These are phyloP conservation scores for Kodamaea ohmeri DNA, from an alignment of 1,139 yeast species.

Conservation along the genomic window DNA sequence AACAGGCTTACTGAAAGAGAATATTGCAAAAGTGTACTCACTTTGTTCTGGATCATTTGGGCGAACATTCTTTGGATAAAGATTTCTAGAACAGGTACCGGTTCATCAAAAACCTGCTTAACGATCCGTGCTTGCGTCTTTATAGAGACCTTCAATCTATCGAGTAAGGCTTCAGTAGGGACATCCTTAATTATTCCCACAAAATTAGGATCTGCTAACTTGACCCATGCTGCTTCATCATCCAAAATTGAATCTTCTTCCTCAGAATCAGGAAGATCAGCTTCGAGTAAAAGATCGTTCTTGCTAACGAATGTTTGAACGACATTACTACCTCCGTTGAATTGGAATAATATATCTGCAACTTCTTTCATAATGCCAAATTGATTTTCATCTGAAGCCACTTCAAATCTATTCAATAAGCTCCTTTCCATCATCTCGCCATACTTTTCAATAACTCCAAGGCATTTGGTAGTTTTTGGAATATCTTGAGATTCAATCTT, in stretches of 20 bases:
- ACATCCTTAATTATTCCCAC: slow-evolving; percentile 32
- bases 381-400: slow-evolving; percentile 56
- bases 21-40: slow-evolving; percentile 59
- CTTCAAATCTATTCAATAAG: slow-evolving; percentile 55
- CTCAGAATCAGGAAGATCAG: slow-evolving; percentile 23
- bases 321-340: slow-evolving; percentile 82
- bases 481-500: slow-evolving; percentile 56
- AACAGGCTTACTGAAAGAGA: slow-evolving; percentile 65
- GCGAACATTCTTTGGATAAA: slow-evolving; percentile 78
- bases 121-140: slow-evolving; percentile 73
- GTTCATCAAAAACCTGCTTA: slow-evolving; percentile 66
- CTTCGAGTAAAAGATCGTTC: slow-evolving; percentile 64
- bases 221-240: slow-evolving; percentile 38
- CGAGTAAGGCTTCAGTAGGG: slow-evolving; percentile 33
- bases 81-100: slow-evolving; percentile 61
- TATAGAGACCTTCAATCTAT: slow-evolving; percentile 43
- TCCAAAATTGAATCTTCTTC: slow-evolving; percentile 40
- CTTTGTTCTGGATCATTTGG: slow-evolving; percentile 67
- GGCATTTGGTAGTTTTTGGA: slow-evolving; percentile 49
- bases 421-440: slow-evolving; percentile 76
- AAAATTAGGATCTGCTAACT: slow-evolving; percentile 37
- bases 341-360: slow-evolving; percentile 74
- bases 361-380: slow-evolving; percentile 73
- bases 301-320: slow-evolving; percentile 81
- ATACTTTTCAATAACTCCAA: slow-evolving; percentile 60